phyloP scores from a whole-genome alignment of 768 basidiomycete species.

The Naganishia onofrii region DNA sequence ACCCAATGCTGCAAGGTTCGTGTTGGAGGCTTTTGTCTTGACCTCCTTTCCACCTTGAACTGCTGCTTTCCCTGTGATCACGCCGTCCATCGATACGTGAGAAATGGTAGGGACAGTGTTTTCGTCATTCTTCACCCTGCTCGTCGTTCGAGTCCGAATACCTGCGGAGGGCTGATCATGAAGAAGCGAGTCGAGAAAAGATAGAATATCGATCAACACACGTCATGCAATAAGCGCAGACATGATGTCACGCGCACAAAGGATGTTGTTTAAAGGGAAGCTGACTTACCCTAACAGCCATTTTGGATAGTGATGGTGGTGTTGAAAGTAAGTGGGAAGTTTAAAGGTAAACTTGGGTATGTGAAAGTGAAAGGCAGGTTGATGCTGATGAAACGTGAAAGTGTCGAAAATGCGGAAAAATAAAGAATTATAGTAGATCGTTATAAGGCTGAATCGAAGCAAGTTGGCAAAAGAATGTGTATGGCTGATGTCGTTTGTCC shows the following conservation, averaged over 20 bases:
- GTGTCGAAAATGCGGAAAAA: not conserved
- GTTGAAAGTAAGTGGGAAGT: not conserved
- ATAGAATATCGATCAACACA: slow-evolving; percentile 22
- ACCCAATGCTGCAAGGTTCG: slow-evolving; percentile 18
- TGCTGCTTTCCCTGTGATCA: slow-evolving; percentile 22
- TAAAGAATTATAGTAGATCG: slow-evolving; percentile 20
- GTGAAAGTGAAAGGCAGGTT: not conserved
- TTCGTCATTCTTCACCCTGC: slow-evolving; percentile 30
- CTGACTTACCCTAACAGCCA: slow-evolving; percentile 24
- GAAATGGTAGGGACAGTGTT: slow-evolving; percentile 37
- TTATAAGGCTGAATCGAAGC: slow-evolving; percentile 16
- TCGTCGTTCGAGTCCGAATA: slow-evolving; percentile 17
- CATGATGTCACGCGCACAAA: slow-evolving; percentile 24
- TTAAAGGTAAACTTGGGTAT: slow-evolving; percentile 17
- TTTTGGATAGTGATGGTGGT: not conserved
- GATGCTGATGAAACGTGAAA: not conserved
- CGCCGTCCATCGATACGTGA: slow-evolving; percentile 38
- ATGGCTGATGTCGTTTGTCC: not conserved
- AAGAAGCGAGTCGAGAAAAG: not conserved
- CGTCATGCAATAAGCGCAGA: slow-evolving; percentile 11
- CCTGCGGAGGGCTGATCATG: slow-evolving; percentile 15
- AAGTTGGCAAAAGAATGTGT: slow-evolving; percentile 5
- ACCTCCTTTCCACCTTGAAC: slow-evolving; percentile 19
- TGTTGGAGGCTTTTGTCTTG: slow-evolving; percentile 23
- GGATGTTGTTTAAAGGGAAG: not conserved